Evolutionary conservation across 176 grass and related monocot species (phyloP).

Genomic region (Melocanna baccifera): DNA sequence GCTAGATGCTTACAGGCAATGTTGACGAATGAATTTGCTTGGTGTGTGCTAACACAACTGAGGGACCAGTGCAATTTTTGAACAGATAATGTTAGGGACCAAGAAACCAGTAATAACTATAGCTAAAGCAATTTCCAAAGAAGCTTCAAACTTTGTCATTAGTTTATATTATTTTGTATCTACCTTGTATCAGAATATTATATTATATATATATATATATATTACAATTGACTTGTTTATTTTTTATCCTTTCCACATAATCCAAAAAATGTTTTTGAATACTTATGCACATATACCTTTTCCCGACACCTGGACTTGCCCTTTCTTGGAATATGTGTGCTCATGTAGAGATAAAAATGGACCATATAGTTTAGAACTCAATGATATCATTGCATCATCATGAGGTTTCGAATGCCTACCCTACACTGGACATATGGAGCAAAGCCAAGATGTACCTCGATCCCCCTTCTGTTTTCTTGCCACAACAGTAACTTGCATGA

Average conservation of each 20-base stretch:
- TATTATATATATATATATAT: background rate
- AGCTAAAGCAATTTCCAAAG: too few relatives aligned
- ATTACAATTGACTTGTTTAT: background rate
- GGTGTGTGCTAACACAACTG: background rate
- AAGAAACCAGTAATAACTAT: too few relatives aligned
- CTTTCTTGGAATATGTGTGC: constrained; percentile 11
- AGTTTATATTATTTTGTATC: too few relatives aligned
- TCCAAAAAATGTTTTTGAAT: constrained; percentile 23
- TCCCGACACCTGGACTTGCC: constrained; percentile 10
- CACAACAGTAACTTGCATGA: background rate
- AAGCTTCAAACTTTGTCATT: too few relatives aligned
- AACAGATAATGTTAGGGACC: background rate
- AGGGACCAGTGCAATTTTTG: background rate
- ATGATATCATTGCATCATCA: constrained; percentile 52
- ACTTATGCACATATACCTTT: background rate
- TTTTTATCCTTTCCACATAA: background rate
- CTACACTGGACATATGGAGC: background rate
- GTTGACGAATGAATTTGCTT: background rate
- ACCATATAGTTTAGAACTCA: background rate
- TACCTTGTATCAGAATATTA: background rate
- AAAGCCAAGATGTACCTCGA: background rate
- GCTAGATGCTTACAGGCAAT: background rate
- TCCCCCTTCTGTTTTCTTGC: background rate
- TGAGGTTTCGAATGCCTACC: constrained; percentile 12
- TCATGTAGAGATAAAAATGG: background rate